A percentile compares a stretch with the other conserved stretches of the same genome.
Conservation (phyloP, 352 stramenopile species). For the Pythium phragmitis region DNA sequence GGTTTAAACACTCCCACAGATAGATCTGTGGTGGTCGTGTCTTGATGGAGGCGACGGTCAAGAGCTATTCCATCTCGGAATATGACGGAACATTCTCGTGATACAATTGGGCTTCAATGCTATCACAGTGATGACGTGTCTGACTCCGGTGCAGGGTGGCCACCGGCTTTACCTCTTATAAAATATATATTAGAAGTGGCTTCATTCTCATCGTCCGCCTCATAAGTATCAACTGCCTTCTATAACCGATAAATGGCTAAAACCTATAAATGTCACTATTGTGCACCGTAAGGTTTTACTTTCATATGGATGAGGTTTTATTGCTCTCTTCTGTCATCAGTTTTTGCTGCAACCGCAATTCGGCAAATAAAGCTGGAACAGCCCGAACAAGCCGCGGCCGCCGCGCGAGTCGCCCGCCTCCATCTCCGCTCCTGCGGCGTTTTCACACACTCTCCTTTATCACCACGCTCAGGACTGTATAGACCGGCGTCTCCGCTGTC, state of each 20-base stretch:
- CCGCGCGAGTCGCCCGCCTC: not conserved
- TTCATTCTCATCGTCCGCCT: no score
- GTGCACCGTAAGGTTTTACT: slow-evolving; percentile 10
- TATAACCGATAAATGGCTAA: not conserved
- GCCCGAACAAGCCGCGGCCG: not conserved
- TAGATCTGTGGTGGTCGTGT: not conserved
- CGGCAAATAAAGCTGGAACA: not conserved
- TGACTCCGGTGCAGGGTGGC: not conserved
- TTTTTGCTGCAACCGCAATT: slow-evolving; percentile 2
- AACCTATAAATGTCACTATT: slow-evolving; percentile 20
- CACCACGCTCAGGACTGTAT: not conserved
- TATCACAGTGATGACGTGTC: slow-evolving; percentile 14
- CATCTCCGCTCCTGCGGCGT: not conserved
- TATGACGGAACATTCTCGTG: not conserved
- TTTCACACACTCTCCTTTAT: not conserved
- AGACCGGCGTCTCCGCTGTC: not conserved
- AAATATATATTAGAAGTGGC: not conserved
- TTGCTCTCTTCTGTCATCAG: slow-evolving; percentile 6
- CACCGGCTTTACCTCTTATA: slow-evolving; percentile 10
- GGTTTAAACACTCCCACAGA: no score
- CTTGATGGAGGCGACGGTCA: not conserved
- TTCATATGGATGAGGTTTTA: slow-evolving; percentile 2
- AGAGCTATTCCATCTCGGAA: not conserved
- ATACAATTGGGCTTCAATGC: not conserved
- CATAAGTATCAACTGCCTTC: not conserved